phyloP scores from a whole-genome alignment of 2,329 filamentous ascomycete species.

The Ustulina deusta region DNA sequence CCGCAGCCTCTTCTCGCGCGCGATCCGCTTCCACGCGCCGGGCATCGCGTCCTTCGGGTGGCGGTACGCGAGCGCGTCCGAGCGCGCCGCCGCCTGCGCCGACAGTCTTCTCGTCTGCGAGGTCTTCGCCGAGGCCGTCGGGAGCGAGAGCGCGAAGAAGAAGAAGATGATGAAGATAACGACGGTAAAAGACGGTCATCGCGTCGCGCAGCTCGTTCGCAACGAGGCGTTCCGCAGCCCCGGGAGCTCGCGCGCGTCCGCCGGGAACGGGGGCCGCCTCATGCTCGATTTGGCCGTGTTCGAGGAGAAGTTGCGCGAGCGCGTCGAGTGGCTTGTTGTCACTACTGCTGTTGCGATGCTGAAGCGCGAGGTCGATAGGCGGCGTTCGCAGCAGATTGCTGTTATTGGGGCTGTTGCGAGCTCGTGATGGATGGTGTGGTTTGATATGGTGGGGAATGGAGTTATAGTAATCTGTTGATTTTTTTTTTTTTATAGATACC shows the following conservation, averaged over 20 bases:
- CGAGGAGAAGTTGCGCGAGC: slow-evolving; percentile 51
- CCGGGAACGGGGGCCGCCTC: slow-evolving; percentile 65
- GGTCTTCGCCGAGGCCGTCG: slow-evolving; percentile 31
- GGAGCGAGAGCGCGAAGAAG: neutral
- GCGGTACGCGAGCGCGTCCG: slow-evolving; percentile 31
- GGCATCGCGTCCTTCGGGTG: slow-evolving; percentile 29
- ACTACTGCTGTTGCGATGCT: slow-evolving; percentile 71
- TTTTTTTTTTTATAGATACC: neutral
- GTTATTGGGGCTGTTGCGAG: slow-evolving; percentile 52
- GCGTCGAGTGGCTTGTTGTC: slow-evolving; percentile 64
- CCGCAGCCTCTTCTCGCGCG: slow-evolving; percentile 52
- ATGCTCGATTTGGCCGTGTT: slow-evolving; percentile 57
- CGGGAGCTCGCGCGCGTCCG: slow-evolving; percentile 54
- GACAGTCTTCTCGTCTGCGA: slow-evolving; percentile 65
- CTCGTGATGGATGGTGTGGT: neutral
- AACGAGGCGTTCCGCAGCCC: slow-evolving; percentile 55
- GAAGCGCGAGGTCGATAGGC: slow-evolving; percentile 73
- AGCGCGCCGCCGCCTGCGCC: slow-evolving; percentile 39
- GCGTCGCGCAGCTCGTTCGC: slow-evolving; percentile 60
- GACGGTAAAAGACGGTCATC: slow-evolving; percentile 46
- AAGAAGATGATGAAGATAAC: slow-evolving; percentile 45
- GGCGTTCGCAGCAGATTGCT: slow-evolving; percentile 63
- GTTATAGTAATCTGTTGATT: neutral
- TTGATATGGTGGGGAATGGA: neutral
- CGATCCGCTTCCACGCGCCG: slow-evolving; percentile 26